Base-by-base conservation (phyloP, 2,329 filamentous ascomycete genomes). In the Neurospora crassa region DNA sequence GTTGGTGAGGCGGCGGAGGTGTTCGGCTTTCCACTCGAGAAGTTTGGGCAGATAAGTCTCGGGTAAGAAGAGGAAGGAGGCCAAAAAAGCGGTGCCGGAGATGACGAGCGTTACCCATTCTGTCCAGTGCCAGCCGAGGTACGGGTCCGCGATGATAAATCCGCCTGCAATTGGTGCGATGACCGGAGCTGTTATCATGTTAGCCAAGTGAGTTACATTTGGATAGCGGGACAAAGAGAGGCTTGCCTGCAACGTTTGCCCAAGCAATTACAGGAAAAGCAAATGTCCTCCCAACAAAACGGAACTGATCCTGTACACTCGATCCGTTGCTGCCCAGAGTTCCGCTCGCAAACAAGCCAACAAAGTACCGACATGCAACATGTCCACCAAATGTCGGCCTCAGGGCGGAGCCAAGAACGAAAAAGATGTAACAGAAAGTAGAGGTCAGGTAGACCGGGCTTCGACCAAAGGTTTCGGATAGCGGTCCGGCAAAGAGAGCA, bases 221-320 rank as follows among this genome's bases (percentile, higher is more conserved):
- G 24, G 11, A 7, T 11, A 67, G 45, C 11, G 40, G 40, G 11
- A 45, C n/a, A 12, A 67, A 2, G 16, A 6, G 29, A 0, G 76
- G 73, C 75, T 72, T 75, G 68, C 80, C 79, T 1, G 78, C 74
- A 59, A 83, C 82, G 5, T 82, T 82, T 0, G 81, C 80, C 75
- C 82, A 83, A 1, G 84, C 82, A 69, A 85, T 86, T 2, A 86
- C 75, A 0, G 85, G 85, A 71, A 87, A 87, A 11, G 81, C 81
- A 68, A 82, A 83, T 0, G 84, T 83, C 68, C 83, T 79, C 73
- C 87, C 84, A 40, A 84, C 77, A 0, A 83, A 81, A 63, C 78
- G 80, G 76, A 83, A 86, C 42, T 86, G 78, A 74, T 86, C 85
- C 10, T 83, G 74, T 77, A 86, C 59, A 79, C 84, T 73, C 80